phyloP scores from a whole-genome alignment of 805 yeast genomes.

The Candida ortonii region DNA sequence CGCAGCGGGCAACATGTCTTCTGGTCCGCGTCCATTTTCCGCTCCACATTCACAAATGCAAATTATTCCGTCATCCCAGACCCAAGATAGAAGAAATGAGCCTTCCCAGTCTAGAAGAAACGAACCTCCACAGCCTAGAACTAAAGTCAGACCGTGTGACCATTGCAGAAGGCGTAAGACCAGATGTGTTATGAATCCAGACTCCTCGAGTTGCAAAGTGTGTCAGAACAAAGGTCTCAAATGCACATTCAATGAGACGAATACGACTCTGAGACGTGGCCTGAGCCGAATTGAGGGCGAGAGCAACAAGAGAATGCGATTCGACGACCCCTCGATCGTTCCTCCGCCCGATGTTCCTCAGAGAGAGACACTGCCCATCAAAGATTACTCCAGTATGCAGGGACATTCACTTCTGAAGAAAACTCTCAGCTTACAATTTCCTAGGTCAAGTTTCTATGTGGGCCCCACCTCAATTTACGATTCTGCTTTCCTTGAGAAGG shows the following conservation, averaged over 20 bases:
- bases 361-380: slow-evolving; percentile 56
- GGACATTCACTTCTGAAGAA: slow-evolving; percentile 64
- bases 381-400: slow-evolving; percentile 63
- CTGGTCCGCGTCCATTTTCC: slow-evolving; percentile 4
- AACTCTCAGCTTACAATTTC: slow-evolving; percentile 76
- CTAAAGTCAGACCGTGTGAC: slow-evolving; percentile 68
- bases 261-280: slow-evolving; percentile 39
- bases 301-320: slow-evolving; percentile 29
- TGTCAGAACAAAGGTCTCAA: slow-evolving; percentile 72
- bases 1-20: no score
- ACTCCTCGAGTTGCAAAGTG: slow-evolving; percentile 62
- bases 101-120: slow-evolving; percentile 13
- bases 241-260: slow-evolving; percentile 71
- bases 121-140: slow-evolving; percentile 38
- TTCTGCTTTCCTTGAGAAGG: slow-evolving; percentile 59
- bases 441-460: slow-evolving; percentile 83
- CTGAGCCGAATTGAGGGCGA: slow-evolving; percentile 26
- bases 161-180: slow-evolving; percentile 79
- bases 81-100: no score
- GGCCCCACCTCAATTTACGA: slow-evolving; percentile 90
- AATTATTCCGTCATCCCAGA: no score
- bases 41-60: slow-evolving; percentile 3
- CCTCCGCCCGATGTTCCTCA: slow-evolving; percentile 41
- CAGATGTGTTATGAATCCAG: slow-evolving; percentile 69
- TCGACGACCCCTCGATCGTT: slow-evolving; percentile 35